Evolutionary conservation across 176 grass and related monocot genomes (phyloP).

Genomic region (Zoysia pacifica): DNA sequence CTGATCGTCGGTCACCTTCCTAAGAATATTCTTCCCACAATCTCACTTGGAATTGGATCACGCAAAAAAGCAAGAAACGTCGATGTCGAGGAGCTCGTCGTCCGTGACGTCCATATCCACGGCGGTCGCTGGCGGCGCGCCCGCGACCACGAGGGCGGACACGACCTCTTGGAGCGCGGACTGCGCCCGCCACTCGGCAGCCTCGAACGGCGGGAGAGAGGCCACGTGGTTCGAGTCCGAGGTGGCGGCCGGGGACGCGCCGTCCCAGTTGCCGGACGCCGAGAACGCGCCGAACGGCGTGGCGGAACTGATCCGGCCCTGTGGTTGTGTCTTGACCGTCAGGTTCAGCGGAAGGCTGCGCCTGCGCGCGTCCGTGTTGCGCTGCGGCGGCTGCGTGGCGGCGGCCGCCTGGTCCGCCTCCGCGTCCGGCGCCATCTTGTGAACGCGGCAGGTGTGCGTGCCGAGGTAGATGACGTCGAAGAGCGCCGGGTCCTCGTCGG

Average conservation of each 20-base stretch:
- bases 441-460: conserved; percentile 62
- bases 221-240: conserved; percentile 49
- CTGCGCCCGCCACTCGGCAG: background rate
- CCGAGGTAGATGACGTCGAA: conserved; percentile 72
- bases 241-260: conserved; percentile 41
- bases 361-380: background rate
- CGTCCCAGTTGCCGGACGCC: background rate
- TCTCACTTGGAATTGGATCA: background rate
- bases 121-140: conserved; percentile 6
- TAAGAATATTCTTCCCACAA: no score
- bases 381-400: background rate
- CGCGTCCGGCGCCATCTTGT: background rate
- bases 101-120: conserved; percentile 8
- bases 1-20: no score
- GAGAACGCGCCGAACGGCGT: conserved; percentile 33
- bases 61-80: conserved; percentile 33
- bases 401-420: background rate
- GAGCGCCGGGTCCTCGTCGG: conserved; percentile 54
- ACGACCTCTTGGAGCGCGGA: conserved; percentile 35
- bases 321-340: conserved; percentile 42
- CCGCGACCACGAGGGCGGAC: conserved; percentile 25
- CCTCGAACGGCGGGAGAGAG: conserved; percentile 2
- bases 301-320: background rate
- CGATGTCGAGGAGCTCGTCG: background rate
- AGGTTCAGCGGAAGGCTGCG: conserved; percentile 35